These are phyloP conservation scores for Paraglomus occultum DNA, from an alignment of 192 early-diverging fungal species.

Conservation along the genomic window DNA sequence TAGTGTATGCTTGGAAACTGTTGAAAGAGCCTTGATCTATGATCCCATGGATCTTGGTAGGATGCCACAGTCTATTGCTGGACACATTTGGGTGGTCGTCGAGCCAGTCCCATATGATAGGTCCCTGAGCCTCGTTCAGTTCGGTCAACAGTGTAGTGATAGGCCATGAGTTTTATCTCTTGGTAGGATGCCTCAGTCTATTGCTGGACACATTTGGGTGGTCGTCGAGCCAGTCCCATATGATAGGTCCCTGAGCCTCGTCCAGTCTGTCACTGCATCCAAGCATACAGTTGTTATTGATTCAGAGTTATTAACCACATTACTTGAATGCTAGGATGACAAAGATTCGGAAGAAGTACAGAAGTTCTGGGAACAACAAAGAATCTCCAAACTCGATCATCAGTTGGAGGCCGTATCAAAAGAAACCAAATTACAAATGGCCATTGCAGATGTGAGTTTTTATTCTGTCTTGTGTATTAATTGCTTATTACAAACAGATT, in stretches of 20 bases:
- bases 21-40: slow-evolving; percentile 14
- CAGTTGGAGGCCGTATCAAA: background rate
- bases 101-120: slow-evolving; percentile 2
- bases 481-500: too few relatives aligned
- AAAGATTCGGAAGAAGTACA: slow-evolving; percentile 1
- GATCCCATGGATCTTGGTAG: slow-evolving; percentile 18
- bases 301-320: too few relatives aligned
- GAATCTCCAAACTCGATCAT: background rate
- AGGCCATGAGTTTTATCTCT: too few relatives aligned
- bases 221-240: background rate
- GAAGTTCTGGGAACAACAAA: background rate
- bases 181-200: too few relatives aligned
- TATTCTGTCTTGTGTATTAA: slow-evolving; percentile 1
- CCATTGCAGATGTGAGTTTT: slow-evolving; percentile 19
- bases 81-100: slow-evolving; percentile 8
- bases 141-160: too few relatives aligned
- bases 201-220: slow-evolving; percentile 13
- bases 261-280: background rate
- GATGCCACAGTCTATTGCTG: slow-evolving; percentile 21
- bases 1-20: slow-evolving; percentile 2
- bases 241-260: slow-evolving; percentile 8
- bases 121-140: slow-evolving; percentile 7
- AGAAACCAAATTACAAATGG: background rate
- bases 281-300: too few relatives aligned
- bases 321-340: background rate